Evolutionary conservation across 257 asterid species (phyloP).

Genomic region (Gardenia jasminoides): DNA sequence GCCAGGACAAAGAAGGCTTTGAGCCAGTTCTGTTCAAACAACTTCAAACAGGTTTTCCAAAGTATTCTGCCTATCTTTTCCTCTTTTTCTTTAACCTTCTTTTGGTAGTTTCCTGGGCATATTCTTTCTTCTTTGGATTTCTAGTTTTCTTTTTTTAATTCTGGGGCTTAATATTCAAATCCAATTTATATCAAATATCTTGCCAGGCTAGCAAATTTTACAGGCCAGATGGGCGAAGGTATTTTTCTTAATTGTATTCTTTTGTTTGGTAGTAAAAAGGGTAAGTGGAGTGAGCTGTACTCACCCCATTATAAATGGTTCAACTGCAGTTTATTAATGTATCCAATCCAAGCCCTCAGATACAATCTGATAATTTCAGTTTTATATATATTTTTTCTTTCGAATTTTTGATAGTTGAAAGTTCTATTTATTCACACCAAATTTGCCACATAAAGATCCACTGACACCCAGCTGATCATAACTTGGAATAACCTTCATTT

Average conservation of each 20-base stretch:
- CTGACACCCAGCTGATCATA: slow-evolving; percentile 14
- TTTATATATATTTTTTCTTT: neutral
- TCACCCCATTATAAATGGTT: slow-evolving; percentile 22
- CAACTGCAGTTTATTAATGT: slow-evolving; percentile 14
- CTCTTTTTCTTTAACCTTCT: slow-evolving; percentile 10
- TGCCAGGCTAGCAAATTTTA: slow-evolving; percentile 16
- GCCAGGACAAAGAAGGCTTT: slow-evolving; percentile 13
- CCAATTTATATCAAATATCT: neutral
- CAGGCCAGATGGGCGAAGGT: slow-evolving; percentile 8
- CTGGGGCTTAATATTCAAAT: neutral
- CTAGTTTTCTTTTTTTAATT: neutral
- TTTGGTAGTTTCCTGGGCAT: neutral
- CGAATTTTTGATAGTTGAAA: slow-evolving; percentile 1
- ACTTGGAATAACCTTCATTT: slow-evolving; percentile 3
- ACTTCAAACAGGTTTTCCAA: slow-evolving; percentile 14
- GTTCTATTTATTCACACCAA: neutral
- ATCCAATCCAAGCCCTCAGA: slow-evolving; percentile 18
- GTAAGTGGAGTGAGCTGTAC: slow-evolving; percentile 44
- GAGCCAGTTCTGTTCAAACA: slow-evolving; percentile 24
- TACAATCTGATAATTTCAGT: slow-evolving; percentile 4
- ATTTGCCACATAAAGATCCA: neutral
- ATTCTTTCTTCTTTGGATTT: neutral
- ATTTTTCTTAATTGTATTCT: slow-evolving; percentile 8
- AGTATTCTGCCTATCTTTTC: neutral
- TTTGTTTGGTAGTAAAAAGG: slow-evolving; percentile 23